Evolutionary conservation across 179 eudicot genomes (phyloP).

Genomic region (Heliamphora pulchella): DNA sequence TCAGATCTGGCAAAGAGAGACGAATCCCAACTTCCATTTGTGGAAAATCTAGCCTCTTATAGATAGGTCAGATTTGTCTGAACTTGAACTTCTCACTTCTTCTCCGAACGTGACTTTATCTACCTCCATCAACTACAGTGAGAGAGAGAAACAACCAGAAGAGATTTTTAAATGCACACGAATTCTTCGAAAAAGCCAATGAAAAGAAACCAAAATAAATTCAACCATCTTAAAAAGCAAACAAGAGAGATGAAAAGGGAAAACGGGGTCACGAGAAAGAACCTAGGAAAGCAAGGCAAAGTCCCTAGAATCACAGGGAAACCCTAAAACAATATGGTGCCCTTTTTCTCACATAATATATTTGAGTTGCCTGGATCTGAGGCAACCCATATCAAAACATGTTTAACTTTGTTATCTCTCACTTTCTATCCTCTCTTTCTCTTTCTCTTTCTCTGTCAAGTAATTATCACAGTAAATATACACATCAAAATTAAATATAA

Average conservation of each 20-base stretch:
- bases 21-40: conserved; percentile 22
- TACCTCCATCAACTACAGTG: conserved; percentile 16
- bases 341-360: conserved; percentile 20
- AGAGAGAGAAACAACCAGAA: conserved; percentile 8
- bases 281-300: conserved; percentile 23
- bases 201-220: conserved; percentile 14
- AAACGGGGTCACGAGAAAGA: conserved; percentile 32
- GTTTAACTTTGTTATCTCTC: neutral
- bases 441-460: conserved; percentile 12
- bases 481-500: neutral
- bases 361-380: conserved; percentile 47
- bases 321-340: conserved; percentile 16
- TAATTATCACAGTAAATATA: conserved; percentile 11
- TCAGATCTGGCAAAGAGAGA: conserved; percentile 28
- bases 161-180: conserved; percentile 20
- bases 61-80: conserved; percentile 10
- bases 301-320: conserved; percentile 36
- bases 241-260: neutral
- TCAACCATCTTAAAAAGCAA: conserved; percentile 15
- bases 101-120: conserved; percentile 18
- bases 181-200: conserved; percentile 3
- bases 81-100: conserved; percentile 6
- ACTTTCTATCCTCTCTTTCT: neutral
- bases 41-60: conserved; percentile 14
- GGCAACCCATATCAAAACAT: conserved; percentile 31